Conservation (phyloP, 176 grass and related monocot genomes). For the Avena eriantha region DNA sequence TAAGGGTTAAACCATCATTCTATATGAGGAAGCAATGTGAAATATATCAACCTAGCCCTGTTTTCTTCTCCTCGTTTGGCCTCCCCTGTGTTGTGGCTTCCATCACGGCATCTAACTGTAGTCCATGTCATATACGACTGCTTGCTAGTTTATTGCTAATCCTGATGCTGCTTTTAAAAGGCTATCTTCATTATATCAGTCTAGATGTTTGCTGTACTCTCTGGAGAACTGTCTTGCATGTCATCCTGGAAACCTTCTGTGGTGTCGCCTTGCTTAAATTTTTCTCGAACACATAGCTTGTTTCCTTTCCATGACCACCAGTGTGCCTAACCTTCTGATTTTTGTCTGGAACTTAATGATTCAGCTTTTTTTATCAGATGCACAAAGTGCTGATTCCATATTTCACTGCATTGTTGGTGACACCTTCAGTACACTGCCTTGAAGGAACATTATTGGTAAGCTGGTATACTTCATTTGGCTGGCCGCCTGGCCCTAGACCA, state of each 20-base stretch:
- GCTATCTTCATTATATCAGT: background rate
- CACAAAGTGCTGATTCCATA: constrained; percentile 83
- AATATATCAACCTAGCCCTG: background rate
- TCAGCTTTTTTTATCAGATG: constrained; percentile 67
- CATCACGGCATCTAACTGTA: background rate
- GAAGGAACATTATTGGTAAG: constrained; percentile 97
- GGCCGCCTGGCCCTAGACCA: background rate
- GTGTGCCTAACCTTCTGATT: background rate
- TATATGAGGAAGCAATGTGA: background rate
- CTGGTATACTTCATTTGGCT: constrained; percentile 36
- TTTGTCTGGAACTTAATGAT: constrained; percentile 27
- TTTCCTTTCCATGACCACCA: background rate
- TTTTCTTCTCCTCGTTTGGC: background rate
- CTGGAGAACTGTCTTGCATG: constrained; percentile 15
- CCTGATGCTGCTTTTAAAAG: constrained; percentile 17
- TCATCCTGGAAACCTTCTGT: background rate
- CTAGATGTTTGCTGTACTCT: background rate
- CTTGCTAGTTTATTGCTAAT: constrained; percentile 16
- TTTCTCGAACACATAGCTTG: too few species aligned
- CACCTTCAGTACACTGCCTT: constrained; percentile 85
- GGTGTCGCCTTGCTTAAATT: too few species aligned
- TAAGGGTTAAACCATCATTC: background rate
- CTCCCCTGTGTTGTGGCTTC: background rate
- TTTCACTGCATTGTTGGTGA: constrained; percentile 77
- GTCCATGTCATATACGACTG: background rate